Percentiles rank a stretch among this genome's conserved stretches.
These are phyloP conservation scores for Tricholoma matsutake DNA, from an alignment of 768 basidiomycete genomes.

Conservation along the genomic window DNA sequence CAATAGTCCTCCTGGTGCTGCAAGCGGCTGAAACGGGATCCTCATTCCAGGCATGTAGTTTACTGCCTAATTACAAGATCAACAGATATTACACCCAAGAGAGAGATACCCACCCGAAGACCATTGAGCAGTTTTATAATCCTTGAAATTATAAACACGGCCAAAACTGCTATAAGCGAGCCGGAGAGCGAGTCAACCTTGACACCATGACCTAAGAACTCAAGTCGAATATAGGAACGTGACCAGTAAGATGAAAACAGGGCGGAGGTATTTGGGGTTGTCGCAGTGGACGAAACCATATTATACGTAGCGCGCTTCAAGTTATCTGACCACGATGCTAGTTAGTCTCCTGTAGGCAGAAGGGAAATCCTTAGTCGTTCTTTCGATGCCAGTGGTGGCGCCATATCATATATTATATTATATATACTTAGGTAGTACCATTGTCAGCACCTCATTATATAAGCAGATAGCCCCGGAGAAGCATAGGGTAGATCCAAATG, in stretches of 20 bases:
- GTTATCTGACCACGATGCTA: too few relatives aligned
- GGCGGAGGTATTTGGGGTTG: not conserved
- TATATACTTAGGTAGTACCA: too few relatives aligned
- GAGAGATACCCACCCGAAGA: constrained; percentile 25
- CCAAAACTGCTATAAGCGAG: constrained; percentile 9
- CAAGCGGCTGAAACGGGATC: constrained; percentile 38
- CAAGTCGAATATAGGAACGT: constrained; percentile 4
- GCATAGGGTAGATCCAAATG: too few relatives aligned
- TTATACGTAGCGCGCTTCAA: too few relatives aligned
- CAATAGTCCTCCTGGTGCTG: constrained; percentile 32
- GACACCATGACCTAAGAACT: constrained; percentile 14
- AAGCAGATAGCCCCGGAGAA: too few relatives aligned
- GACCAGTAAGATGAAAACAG: not conserved
- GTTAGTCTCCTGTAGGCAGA: too few relatives aligned
- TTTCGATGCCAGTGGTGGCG: too few relatives aligned
- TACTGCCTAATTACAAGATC: constrained; percentile 27
- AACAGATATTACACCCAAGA: not conserved
- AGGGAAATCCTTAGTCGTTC: too few relatives aligned
- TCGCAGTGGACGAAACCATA: too few relatives aligned
- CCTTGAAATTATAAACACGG: constrained; percentile 30
- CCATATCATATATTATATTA: too few relatives aligned
- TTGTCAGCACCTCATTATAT: too few relatives aligned
- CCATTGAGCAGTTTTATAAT: constrained; percentile 28
- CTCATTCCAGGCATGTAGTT: constrained; percentile 36
- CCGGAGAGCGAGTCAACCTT: constrained; percentile 5